Percentiles rank a stretch among this genome's conserved stretches.
Evolutionary conservation across 2,329 filamentous ascomycete species (phyloP).

Genomic region (Penicillium sp.): DNA sequence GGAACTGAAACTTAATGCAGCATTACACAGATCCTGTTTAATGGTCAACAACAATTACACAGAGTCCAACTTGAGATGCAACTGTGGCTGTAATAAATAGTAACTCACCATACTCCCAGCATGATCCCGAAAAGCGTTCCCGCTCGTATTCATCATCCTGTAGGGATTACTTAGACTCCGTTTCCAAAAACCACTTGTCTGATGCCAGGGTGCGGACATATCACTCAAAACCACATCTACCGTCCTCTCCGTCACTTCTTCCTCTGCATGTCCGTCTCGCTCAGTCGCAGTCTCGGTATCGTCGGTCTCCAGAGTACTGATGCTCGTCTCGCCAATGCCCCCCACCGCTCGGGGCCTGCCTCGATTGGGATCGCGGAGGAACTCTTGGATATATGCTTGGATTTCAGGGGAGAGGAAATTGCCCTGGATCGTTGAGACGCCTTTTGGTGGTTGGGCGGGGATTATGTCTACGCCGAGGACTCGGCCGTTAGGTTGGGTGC

Average conservation of each 20-base stretch:
- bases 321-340: conserved; percentile 1
- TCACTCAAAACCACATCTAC: conserved; percentile 96
- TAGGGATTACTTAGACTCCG: conserved; percentile 95
- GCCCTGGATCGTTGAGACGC: conserved; percentile 93
- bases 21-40: conserved; percentile 80
- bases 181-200: conserved; percentile 76
- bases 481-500: conserved; percentile 74
- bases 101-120: conserved; percentile 82
- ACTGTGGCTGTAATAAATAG: no score
- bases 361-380: conserved; percentile 68
- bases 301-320: conserved; percentile 16
- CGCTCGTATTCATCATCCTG: conserved; percentile 99
- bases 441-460: conserved; percentile 84
- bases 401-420: conserved; percentile 81
- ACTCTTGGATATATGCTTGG: conserved; percentile 75
- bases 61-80: no score
- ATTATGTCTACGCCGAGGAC: conserved; percentile 94
- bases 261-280: background rate
- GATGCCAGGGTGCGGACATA: conserved; percentile 97
- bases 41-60: conserved; percentile 14
- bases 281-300: background rate
- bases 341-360: conserved; percentile 54
- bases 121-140: conserved; percentile 83
- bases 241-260: conserved; percentile 52
- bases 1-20: conserved; percentile 81